A percentile compares a stretch with the other conserved stretches of the same genome.
phyloP scores from a whole-genome alignment of 176 grass and related monocot species.

The Bothriochloa decipiens region DNA sequence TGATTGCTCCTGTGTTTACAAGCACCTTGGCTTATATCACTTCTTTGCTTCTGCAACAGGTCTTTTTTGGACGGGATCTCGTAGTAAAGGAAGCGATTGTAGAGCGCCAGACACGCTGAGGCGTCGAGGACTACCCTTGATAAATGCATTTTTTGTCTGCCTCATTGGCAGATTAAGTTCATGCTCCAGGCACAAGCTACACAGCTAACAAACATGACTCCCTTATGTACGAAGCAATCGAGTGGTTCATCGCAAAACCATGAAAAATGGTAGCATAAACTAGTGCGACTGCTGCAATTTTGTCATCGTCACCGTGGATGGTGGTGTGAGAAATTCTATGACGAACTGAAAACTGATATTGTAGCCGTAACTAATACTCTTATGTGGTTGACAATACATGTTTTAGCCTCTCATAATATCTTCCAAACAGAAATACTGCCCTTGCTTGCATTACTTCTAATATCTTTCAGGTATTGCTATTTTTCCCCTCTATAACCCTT shows the following conservation, averaged over 20 bases:
- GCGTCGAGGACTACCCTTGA: background rate
- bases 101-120: constrained; percentile 31
- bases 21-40: constrained; percentile 17
- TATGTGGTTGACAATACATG: background rate
- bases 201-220: constrained; percentile 34
- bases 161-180: constrained; percentile 27
- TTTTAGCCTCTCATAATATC: background rate
- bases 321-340: background rate
- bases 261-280: background rate
- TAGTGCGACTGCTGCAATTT: constrained; percentile 14
- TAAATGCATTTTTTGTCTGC: constrained; percentile 32
- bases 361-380: background rate
- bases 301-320: constrained; percentile 5
- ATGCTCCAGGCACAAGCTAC: background rate
- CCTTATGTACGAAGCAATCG: constrained; percentile 10
- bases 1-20: background rate
- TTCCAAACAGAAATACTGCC: too few relatives aligned
- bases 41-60: constrained; percentile 47
- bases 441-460: background rate
- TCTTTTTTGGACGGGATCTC: constrained; percentile 65
- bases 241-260: background rate
- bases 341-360: background rate
- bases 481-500: background rate
- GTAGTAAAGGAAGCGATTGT: constrained; percentile 58
- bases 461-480: background rate